phyloP scores from a whole-genome alignment of 2,329 filamentous ascomycete genomes.

The Cladosporium oxysporum region DNA sequence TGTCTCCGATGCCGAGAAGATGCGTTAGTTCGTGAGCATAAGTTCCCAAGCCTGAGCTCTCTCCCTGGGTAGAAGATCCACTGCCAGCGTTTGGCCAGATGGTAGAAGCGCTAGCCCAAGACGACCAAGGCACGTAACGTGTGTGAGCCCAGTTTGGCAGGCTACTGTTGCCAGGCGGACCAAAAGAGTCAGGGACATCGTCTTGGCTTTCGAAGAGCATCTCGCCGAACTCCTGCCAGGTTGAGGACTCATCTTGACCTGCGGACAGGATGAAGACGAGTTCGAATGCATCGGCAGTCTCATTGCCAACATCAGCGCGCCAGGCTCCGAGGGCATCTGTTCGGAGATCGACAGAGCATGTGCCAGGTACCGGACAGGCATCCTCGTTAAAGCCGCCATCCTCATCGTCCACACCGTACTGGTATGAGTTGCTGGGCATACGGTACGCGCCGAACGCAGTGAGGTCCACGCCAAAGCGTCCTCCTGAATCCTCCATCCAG shows the following conservation, averaged over 20 bases:
- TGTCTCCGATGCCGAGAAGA: slow-evolving; percentile 55
- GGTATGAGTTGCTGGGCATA: slow-evolving; percentile 51
- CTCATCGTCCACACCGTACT: slow-evolving; percentile 53
- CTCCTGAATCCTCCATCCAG: slow-evolving; percentile 59
- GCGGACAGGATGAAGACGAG: slow-evolving; percentile 57
- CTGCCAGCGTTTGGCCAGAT: slow-evolving; percentile 58
- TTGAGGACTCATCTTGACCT: slow-evolving; percentile 57
- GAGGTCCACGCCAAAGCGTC: slow-evolving; percentile 55
- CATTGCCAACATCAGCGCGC: slow-evolving; percentile 54
- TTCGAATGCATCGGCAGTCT: slow-evolving; percentile 51
- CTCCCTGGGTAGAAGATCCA: slow-evolving; percentile 56
- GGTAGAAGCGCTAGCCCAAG: slow-evolving; percentile 53
- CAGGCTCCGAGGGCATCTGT: slow-evolving; percentile 53
- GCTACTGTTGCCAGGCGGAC: slow-evolving; percentile 48
- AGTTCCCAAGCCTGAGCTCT: slow-evolving; percentile 55
- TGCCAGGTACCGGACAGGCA: slow-evolving; percentile 46
- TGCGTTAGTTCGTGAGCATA: slow-evolving; percentile 58
- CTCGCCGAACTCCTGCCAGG: slow-evolving; percentile 60
- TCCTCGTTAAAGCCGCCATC: slow-evolving; percentile 49
- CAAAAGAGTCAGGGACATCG: slow-evolving; percentile 53
- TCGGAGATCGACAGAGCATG: slow-evolving; percentile 52
- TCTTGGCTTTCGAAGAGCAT: slow-evolving; percentile 54
- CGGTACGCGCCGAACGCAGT: slow-evolving; percentile 55
- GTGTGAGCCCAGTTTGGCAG: slow-evolving; percentile 52
- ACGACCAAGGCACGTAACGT: slow-evolving; percentile 56